Evolutionary conservation across 371 early-diverging fungal species (phyloP), one percentile per base, ranked within the genome.

Genomic region (Lichtheimia corymbifera): DNA sequence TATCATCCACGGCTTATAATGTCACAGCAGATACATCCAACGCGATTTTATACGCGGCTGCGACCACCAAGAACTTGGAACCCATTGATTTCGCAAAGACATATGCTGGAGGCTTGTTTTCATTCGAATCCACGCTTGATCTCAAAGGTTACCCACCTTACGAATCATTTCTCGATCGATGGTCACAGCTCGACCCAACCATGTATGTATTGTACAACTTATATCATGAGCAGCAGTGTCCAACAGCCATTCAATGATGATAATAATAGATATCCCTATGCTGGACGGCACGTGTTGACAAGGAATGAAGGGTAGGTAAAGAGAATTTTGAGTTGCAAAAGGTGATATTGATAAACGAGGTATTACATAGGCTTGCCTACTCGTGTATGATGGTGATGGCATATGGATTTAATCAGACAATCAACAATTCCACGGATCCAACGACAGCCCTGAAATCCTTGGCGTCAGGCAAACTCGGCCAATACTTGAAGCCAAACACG

Each of bases 371-470:
- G 4, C 40, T 73, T 18, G 83, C 85, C 1, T 85, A 85, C 51
- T 77, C 85, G 2, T 84, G 85, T 43, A 63, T 83, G 66, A 81
- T 83, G 73, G 72, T 78, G 2, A 65, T 85, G 68, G 83, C 83
- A 0, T 68, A 73, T 22, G 83, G 80, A 0, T 85, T 83, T 42
- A 74, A 70, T 27, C 65, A 65, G 22, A 74, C 74, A 13, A 63
- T 70, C 11, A 57, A 70, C 22, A 78, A 76, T 17, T 55, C 72
- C 9, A 59, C 75, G 15, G 65, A 72, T 52, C 49, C 63, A 4
- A 50, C 67, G 4, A n/a, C 53, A 7, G 60, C 70, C 0, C 35
- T 74, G 15, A 40, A 63, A 24, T 43, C 65, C 25, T 51, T 77
- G 15, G 65, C 75, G 2, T 20, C 51, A 7, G 75, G 74, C 1